These are phyloP conservation scores for Wickerhamiella galacta DNA, from an alignment of 805 yeast species.

Conservation along the genomic window DNA sequence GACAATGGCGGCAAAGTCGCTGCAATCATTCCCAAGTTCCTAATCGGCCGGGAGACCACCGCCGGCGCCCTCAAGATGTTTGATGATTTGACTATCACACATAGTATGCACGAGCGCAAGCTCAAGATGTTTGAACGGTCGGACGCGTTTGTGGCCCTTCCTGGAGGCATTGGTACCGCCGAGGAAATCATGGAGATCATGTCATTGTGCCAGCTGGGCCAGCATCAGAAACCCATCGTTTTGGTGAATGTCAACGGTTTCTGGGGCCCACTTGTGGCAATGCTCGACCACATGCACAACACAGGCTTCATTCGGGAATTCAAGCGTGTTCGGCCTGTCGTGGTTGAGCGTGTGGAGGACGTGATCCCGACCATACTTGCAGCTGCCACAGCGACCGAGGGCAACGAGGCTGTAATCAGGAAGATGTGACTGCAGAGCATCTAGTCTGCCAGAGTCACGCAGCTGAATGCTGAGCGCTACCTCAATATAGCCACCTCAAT, in stretches of 20 bases:
- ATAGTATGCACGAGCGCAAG: constrained; percentile 89
- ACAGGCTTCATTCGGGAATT: background rate
- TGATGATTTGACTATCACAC: constrained; percentile 54
- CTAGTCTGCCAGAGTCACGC: too few species aligned
- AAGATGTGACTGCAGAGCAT: too few species aligned
- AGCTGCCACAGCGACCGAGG: too few species aligned
- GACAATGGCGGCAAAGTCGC: constrained; percentile 33
- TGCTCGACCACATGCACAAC: constrained; percentile 1
- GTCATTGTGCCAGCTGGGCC: constrained; percentile 82
- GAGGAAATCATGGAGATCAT: constrained; percentile 83
- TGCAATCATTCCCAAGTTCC: constrained; percentile 75
- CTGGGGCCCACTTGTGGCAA: constrained; percentile 45
- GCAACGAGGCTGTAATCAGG: too few species aligned
- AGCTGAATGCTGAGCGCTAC: too few species aligned
- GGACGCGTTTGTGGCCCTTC: constrained; percentile 76
- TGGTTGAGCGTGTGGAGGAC: too few species aligned
- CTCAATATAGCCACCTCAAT: too few species aligned
- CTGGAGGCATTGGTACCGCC: constrained; percentile 83
- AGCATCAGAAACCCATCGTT: constrained; percentile 68
- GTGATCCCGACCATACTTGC: too few species aligned
- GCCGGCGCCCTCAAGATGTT: constrained; percentile 31
- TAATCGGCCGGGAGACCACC: constrained; percentile 56
- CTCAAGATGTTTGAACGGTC: constrained; percentile 73
- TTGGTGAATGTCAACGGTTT: constrained; percentile 66
- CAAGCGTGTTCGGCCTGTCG: too few species aligned